Evolutionary conservation across 2,329 filamentous ascomycete species (phyloP).

Genomic region (Lecanoromycetidae sp.): DNA sequence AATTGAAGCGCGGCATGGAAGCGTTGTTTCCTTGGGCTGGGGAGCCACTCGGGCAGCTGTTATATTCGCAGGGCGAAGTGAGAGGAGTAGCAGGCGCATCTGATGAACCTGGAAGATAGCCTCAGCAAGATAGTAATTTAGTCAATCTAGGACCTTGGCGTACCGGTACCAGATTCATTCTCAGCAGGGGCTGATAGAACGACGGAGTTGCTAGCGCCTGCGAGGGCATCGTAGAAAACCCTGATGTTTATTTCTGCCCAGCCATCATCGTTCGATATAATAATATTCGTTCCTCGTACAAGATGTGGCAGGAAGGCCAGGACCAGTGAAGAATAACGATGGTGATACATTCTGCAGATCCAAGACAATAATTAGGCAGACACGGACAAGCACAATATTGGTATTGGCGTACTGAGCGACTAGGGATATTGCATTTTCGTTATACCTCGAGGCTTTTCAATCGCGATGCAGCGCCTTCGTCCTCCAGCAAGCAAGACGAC

Average conservation of each 20-base stretch:
- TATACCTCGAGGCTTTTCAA: no score
- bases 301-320: conserved; percentile 19
- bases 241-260: conserved; percentile 60
- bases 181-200: conserved; percentile 56
- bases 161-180: conserved; percentile 52
- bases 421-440: no score
- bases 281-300: conserved; percentile 37
- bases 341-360: background rate
- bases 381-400: background rate
- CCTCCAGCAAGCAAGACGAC: no score
- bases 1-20: conserved; percentile 49
- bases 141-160: conserved; percentile 5
- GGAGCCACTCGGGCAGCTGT: conserved; percentile 47
- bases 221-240: conserved; percentile 45
- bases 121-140: background rate
- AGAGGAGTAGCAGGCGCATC: conserved; percentile 39
- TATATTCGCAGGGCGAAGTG: conserved; percentile 44
- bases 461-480: no score
- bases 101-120: conserved; percentile 36
- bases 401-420: no score
- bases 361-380: background rate
- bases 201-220: conserved; percentile 45
- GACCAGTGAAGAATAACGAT: background rate
- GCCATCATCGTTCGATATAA: conserved; percentile 60
- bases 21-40: conserved; percentile 46